These are phyloP conservation scores for Henningerozyma blattae DNA, from an alignment of 805 yeast species.

Conservation along the genomic window DNA sequence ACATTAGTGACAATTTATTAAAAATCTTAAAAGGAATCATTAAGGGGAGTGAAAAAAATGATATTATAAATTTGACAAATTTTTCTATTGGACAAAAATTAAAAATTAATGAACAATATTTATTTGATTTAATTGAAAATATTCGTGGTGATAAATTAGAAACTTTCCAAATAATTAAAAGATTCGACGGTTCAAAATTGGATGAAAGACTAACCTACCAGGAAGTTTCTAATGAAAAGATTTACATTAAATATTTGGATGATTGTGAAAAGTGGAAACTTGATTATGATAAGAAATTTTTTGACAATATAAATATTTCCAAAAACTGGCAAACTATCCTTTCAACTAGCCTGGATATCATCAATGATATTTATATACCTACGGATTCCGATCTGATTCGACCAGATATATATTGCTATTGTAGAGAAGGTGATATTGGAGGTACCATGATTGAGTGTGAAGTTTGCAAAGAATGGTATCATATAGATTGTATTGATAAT, in stretches of 20 bases:
- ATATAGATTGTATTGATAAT: conserved; percentile 41
- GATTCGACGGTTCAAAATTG: conserved; percentile 19
- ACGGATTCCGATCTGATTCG: too few relatives aligned
- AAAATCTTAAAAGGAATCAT: background rate
- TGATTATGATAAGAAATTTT: background rate
- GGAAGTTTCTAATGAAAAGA: conserved; percentile 18
- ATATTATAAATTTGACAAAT: too few relatives aligned
- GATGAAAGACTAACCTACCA: conserved; percentile 24
- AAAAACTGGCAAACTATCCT: conserved; percentile 2
- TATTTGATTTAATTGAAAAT: conserved; percentile 3
- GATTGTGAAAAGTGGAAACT: conserved; percentile 7
- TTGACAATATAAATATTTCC: background rate
- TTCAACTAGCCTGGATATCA: conserved; percentile 1
- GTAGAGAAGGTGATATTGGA: conserved; percentile 49
- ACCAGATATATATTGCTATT: conserved; percentile 47
- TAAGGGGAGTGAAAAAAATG: background rate
- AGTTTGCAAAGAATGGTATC: conserved; percentile 62
- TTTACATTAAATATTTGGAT: conserved; percentile 5
- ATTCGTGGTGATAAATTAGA: conserved; percentile 3
- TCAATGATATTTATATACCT: conserved; percentile 2
- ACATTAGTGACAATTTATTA: background rate
- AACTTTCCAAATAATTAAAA: conserved; percentile 4
- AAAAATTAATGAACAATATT: conserved; percentile 5
- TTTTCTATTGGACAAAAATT: conserved; percentile 4
- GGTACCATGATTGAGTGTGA: conserved; percentile 59